These are phyloP conservation scores for Hymenoscyphus repandus DNA, from an alignment of 2,329 filamentous ascomycete genomes.

Conservation along the genomic window DNA sequence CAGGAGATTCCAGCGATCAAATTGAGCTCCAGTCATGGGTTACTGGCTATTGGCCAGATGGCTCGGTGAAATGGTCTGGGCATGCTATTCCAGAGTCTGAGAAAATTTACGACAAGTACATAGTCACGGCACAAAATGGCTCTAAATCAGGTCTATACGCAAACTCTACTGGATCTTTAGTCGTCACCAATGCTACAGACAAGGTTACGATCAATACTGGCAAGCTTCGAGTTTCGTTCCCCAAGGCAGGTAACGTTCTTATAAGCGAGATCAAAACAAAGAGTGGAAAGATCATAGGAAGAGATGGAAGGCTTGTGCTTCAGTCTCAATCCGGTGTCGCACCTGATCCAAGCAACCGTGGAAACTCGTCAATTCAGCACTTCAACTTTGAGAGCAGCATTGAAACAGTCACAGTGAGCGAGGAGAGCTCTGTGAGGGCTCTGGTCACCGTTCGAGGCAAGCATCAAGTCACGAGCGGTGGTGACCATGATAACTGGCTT, in stretches of 20 bases:
- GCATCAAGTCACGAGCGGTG: conserved; percentile 15
- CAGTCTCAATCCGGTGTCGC: conserved; percentile 45
- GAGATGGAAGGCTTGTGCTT: conserved; percentile 45
- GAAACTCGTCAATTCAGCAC: conserved; percentile 34
- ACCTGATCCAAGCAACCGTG: conserved; percentile 25
- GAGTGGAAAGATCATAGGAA: conserved; percentile 14
- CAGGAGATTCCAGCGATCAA: conserved; percentile 3
- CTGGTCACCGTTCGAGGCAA: conserved; percentile 37
- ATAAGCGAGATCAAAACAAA: conserved; percentile 16
- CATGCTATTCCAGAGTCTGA: conserved; percentile 47
- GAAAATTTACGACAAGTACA: conserved; percentile 38
- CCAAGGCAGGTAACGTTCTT: conserved; percentile 13
- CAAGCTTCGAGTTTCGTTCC: conserved; percentile 14
- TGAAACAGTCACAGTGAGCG: conserved; percentile 42
- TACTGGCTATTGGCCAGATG: conserved; percentile 55
- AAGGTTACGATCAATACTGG: conserved; percentile 16
- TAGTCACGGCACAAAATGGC: conserved; percentile 26
- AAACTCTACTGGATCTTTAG: neutral
- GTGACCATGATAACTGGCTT: conserved; percentile 43
- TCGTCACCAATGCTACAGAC: neutral
- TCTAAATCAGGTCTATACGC: neutral
- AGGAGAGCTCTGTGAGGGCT: conserved; percentile 38
- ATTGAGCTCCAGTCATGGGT: conserved; percentile 47
- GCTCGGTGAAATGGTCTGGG: conserved; percentile 56
- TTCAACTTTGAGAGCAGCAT: conserved; percentile 46